A percentile compares a stretch with the other conserved stretches of the same genome.
Conservation (phyloP, 2,329 filamentous ascomycete genomes). For the Colletotrichum aenigma region DNA sequence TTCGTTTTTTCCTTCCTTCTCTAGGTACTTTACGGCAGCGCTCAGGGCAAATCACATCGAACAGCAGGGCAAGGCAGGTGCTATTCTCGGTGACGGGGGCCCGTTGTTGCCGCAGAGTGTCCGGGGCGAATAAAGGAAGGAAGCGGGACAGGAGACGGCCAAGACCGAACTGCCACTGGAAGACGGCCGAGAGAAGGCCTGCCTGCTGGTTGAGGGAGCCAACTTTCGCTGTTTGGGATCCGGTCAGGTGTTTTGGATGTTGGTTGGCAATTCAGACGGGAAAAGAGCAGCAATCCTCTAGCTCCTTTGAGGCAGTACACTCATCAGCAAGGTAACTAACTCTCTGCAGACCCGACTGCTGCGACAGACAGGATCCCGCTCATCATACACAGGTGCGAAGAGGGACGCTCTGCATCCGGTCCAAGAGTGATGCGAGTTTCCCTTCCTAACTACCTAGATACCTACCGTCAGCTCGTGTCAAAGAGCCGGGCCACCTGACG, state of each 20-base stretch:
- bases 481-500: slow-evolving; percentile 2
- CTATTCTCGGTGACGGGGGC: not conserved
- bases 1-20: not conserved
- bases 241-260: not conserved
- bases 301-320: not conserved
- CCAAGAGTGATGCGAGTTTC: not conserved
- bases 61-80: not conserved
- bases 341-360: not conserved
- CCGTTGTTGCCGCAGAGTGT: not conserved
- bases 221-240: not conserved
- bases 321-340: not conserved
- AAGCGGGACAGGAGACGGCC: not conserved
- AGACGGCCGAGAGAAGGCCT: not conserved
- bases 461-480: not conserved
- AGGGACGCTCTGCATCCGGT: not conserved
- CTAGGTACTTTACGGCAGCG: not conserved
- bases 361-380: not conserved
- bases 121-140: not conserved
- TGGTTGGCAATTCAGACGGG: not conserved
- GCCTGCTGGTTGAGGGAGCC: not conserved
- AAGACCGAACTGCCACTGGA: not conserved
- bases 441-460: not conserved
- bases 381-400: not conserved
- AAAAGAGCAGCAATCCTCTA: not conserved
- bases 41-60: not conserved